Conservation (phyloP, 2,329 filamentous ascomycete species). For the Ceratocystis albifundus region DNA sequence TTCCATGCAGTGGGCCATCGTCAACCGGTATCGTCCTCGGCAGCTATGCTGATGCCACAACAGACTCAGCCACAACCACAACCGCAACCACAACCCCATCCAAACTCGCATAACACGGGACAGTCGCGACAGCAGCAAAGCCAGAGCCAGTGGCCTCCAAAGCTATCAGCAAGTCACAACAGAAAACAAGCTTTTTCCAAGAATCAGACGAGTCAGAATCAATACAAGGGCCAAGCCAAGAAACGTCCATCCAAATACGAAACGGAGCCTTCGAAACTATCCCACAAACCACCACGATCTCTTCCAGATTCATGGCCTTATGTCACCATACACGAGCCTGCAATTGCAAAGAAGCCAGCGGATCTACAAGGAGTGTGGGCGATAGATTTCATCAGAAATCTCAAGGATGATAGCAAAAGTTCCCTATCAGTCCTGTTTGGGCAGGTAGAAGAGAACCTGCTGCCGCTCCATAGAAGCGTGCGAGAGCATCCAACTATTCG, state of each 20-base stretch:
- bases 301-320: neutral
- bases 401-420: neutral
- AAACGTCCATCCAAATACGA: neutral
- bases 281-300: neutral
- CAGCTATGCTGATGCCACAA: neutral
- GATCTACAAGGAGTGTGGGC: neutral
- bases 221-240: no score
- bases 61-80: neutral
- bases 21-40: neutral
- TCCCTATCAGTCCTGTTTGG: constrained; percentile 4
- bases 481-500: constrained; percentile 3
- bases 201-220: no score
- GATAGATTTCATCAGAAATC: neutral
- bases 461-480: neutral
- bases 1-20: neutral
- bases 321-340: neutral
- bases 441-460: constrained; percentile 17
- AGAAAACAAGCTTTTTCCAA: no score
- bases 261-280: neutral
- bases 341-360: neutral
- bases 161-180: no score
- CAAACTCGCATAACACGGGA: no score
- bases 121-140: no score
- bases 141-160: no score
- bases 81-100: neutral